Percentiles rank a stretch among this genome's conserved stretches.
These are phyloP conservation scores for Macrotyloma uniflorum DNA, from an alignment of 306 rosid genomes.

Conservation along the genomic window DNA sequence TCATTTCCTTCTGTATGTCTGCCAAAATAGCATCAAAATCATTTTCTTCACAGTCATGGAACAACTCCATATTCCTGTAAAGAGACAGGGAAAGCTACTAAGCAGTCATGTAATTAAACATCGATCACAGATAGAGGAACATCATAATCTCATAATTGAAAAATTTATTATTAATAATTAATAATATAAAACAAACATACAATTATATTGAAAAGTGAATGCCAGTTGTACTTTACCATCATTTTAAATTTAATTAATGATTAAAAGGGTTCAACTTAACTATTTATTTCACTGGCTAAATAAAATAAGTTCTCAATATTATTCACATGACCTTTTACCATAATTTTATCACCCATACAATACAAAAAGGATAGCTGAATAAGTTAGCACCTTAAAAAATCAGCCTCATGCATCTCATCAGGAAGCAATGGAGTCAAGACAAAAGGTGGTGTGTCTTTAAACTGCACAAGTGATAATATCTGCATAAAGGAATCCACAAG, in stretches of 20 bases:
- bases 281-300: constrained; percentile 7
- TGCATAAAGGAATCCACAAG: constrained; percentile 96
- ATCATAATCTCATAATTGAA: constrained; percentile 26
- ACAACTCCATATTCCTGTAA: constrained; percentile 72
- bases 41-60: constrained; percentile 64
- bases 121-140: constrained; percentile 26
- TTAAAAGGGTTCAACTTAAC: constrained; percentile 14
- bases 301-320: neutral
- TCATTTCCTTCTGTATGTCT: constrained; percentile 96
- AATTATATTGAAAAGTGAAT: constrained; percentile 2
- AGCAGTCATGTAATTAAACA: constrained; percentile 24
- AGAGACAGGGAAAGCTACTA: constrained; percentile 20
- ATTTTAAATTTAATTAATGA: constrained; percentile 3
- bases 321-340: neutral
- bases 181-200: constrained; percentile 14
- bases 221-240: neutral
- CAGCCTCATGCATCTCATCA: constrained; percentile 72
- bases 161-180: neutral
- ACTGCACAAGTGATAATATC: constrained; percentile 79
- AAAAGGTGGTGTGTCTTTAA: constrained; percentile 61
- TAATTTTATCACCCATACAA: constrained; percentile 30
- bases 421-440: constrained; percentile 80
- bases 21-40: constrained; percentile 95
- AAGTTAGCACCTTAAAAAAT: constrained; percentile 66
- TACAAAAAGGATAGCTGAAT: constrained; percentile 22